Percentiles rank a stretch among this genome's conserved stretches.
Conservation (phyloP, 495 filamentous ascomycete species). For the Neurospora sp. region DNA sequence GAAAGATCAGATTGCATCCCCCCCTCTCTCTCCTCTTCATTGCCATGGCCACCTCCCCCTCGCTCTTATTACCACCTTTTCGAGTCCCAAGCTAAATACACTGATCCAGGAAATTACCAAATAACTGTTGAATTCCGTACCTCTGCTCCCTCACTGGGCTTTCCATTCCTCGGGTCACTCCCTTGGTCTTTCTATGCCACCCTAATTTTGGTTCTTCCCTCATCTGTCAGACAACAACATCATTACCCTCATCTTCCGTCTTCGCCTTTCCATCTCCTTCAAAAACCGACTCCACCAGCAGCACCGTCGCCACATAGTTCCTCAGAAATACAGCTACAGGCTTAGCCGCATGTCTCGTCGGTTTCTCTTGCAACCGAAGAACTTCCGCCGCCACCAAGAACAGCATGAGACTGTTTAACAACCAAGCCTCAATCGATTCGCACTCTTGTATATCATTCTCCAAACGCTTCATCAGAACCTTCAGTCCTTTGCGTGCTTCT, state of each 20-base stretch:
- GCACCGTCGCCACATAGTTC: background rate
- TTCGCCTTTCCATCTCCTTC: background rate
- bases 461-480: background rate
- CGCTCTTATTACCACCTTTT: too few relatives aligned
- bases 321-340: background rate
- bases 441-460: background rate
- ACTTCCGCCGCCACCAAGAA: background rate
- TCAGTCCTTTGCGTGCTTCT: background rate
- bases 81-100: too few relatives aligned
- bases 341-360: background rate
- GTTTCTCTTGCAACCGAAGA: background rate
- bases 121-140: background rate
- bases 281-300: background rate
- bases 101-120: background rate
- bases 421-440: background rate
- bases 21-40: background rate
- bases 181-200: too few relatives aligned
- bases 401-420: background rate
- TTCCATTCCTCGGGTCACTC: too few relatives aligned
- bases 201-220: too few relatives aligned
- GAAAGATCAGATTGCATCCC: background rate
- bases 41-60: too few relatives aligned
- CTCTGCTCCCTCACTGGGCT: too few relatives aligned
- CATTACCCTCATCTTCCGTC: background rate
- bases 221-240: too few relatives aligned